These are phyloP conservation scores for Blastomyces parvus DNA, from an alignment of 2,329 filamentous ascomycete species.

Conservation along the genomic window DNA sequence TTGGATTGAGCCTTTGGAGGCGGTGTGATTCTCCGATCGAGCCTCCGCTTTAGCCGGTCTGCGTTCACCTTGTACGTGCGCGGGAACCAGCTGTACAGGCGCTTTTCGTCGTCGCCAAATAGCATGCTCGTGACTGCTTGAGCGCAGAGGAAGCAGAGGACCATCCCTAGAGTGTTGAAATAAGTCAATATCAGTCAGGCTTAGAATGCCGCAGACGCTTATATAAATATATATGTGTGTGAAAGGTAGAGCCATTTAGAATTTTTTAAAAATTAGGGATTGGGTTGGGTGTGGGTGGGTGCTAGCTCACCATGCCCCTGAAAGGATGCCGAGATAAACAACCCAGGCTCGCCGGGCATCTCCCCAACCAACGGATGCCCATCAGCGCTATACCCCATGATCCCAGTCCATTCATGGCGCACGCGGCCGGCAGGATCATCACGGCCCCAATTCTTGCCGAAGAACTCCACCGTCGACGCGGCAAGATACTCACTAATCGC, in stretches of 20 bases:
- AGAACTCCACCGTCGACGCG: constrained; percentile 22
- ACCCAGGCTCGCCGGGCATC: constrained; percentile 23
- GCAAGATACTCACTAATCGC: constrained; percentile 21
- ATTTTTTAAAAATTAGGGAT: neutral
- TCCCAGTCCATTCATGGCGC: constrained; percentile 45
- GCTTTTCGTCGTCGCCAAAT: constrained; percentile 13
- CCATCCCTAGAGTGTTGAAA: constrained; percentile 13
- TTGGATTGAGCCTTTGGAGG: constrained; percentile 2
- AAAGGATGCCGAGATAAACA: constrained; percentile 17
- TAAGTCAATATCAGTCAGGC: neutral
- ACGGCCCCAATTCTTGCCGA: constrained; percentile 38
- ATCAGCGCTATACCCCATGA: constrained; percentile 50
- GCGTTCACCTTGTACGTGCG: constrained; percentile 12
- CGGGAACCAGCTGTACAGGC: constrained; percentile 14
- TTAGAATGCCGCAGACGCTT: neutral
- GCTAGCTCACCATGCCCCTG: constrained; percentile 15
- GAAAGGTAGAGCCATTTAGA: neutral
- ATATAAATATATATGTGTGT: neutral
- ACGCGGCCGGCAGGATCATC: constrained; percentile 35
- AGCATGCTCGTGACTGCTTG: constrained; percentile 14
- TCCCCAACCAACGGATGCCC: constrained; percentile 45
- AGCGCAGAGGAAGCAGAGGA: constrained; percentile 13
- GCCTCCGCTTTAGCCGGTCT: constrained; percentile 3
- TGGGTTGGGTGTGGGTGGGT: neutral
- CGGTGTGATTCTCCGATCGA: constrained; percentile 1